These are phyloP conservation scores for Nephromyces sp. DNA, from an alignment of 169 alveolate genomes.

Conservation along the genomic window DNA sequence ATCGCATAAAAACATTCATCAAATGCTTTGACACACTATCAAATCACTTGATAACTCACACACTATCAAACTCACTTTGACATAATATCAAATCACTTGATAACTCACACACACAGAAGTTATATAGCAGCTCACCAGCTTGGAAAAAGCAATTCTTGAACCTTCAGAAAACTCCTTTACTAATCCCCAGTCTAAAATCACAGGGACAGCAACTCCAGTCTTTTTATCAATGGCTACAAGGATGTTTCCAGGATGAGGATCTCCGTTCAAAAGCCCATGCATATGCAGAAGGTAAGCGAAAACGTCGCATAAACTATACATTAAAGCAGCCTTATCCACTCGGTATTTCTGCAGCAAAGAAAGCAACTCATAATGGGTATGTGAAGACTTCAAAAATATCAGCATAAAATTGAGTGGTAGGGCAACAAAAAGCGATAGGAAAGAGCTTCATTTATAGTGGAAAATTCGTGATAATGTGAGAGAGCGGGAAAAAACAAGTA, in stretches of 20 bases:
- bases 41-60: no score
- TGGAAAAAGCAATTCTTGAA: slow-evolving; percentile 58
- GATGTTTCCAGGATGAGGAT: slow-evolving; percentile 86
- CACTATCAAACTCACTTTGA: no score
- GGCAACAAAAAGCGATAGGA: no score
- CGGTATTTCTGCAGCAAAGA: slow-evolving; percentile 9
- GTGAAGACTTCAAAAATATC: neutral
- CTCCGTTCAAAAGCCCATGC: slow-evolving; percentile 48
- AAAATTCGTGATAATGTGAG: no score
- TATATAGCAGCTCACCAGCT: slow-evolving; percentile 33
- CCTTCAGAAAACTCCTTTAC: slow-evolving; percentile 52
- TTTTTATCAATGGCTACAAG: slow-evolving; percentile 46
- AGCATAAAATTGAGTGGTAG: no score
- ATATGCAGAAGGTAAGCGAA: slow-evolving; percentile 58
- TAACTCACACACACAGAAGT: no score
- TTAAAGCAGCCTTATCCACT: slow-evolving; percentile 33
- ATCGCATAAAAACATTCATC: neutral
- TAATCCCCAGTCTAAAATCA: slow-evolving; percentile 68
- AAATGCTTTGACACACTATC: no score
- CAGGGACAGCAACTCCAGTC: slow-evolving; percentile 44
- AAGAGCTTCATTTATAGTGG: no score
- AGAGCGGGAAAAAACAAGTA: neutral
- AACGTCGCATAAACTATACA: slow-evolving; percentile 44
- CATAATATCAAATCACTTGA: no score
- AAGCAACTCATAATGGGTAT: neutral